Evolutionary conservation across 2,329 filamentous ascomycete genomes (phyloP).

Genomic region (Akanthomyces dipterigenus): DNA sequence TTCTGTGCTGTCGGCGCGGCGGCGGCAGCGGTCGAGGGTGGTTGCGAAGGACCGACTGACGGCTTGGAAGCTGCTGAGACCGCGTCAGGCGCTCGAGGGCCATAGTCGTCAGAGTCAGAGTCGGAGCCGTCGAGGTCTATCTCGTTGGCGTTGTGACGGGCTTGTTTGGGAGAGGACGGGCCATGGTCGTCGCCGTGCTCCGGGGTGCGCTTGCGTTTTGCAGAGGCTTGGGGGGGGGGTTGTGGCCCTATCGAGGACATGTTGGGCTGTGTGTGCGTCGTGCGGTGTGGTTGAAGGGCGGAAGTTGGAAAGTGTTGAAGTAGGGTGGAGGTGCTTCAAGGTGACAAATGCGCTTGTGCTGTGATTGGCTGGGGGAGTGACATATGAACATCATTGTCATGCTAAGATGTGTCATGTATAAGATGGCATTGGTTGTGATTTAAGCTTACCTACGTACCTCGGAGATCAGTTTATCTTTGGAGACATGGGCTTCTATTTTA

Average conservation of each 20-base stretch:
- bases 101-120: conserved; percentile 35
- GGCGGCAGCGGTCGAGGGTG: background rate
- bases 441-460: too few relatives aligned
- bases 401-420: background rate
- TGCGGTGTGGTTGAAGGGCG: background rate
- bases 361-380: conserved; percentile 2
- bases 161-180: conserved; percentile 37
- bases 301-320: background rate
- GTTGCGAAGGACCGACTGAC: conserved; percentile 18
- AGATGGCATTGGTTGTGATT: background rate
- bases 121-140: conserved; percentile 38
- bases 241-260: conserved; percentile 68
- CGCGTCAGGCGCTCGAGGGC: conserved; percentile 25
- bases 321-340: background rate
- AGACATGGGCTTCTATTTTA: background rate
- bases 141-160: conserved; percentile 40
- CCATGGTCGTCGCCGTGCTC: conserved; percentile 27
- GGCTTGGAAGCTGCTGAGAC: conserved; percentile 16
- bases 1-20: conserved; percentile 23
- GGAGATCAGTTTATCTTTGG: background rate
- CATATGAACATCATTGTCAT: background rate
- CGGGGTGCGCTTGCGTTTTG: conserved; percentile 54
- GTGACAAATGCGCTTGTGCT: background rate
- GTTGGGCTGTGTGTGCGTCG: conserved; percentile 24
- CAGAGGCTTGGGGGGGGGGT: conserved; percentile 57